A percentile compares a stretch with the other conserved stretches of the same genome.
Evolutionary conservation across 2,329 filamentous ascomycete genomes (phyloP).

Genomic region (Botrytis byssoidea): DNA sequence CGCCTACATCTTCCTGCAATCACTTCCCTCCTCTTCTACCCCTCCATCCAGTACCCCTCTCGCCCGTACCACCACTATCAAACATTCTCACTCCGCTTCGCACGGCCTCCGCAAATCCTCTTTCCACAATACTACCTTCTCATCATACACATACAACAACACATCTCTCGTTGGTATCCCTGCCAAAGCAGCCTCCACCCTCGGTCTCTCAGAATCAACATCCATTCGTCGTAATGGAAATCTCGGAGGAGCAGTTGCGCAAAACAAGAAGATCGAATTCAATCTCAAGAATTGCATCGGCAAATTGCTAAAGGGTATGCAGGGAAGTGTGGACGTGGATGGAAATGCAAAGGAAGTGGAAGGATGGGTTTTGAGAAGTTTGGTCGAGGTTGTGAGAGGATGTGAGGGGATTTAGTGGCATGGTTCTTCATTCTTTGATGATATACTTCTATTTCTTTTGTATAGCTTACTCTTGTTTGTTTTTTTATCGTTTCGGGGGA

Average conservation of each 20-base stretch:
- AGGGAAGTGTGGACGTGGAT: constrained; percentile 15
- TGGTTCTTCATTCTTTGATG: not conserved
- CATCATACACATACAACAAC: constrained; percentile 5
- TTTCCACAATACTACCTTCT: not conserved
- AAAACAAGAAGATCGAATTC: constrained; percentile 14
- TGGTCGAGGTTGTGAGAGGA: constrained; percentile 26
- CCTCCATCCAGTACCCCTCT: not conserved
- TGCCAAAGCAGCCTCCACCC: constrained; percentile 24
- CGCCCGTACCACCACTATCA: constrained; percentile 9
- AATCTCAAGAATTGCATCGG: constrained; percentile 17
- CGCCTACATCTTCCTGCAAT: constrained; percentile 30
- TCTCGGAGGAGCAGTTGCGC: not conserved
- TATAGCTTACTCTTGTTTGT: not conserved
- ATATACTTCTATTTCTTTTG: not conserved
- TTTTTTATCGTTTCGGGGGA: not conserved
- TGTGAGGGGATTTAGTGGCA: constrained; percentile 17
- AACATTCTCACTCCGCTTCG: constrained; percentile 18
- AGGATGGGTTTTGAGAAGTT: constrained; percentile 21
- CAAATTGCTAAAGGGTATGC: constrained; percentile 19
- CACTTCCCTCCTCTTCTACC: constrained; percentile 11
- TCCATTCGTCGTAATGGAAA: not conserved
- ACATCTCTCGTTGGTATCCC: constrained; percentile 21
- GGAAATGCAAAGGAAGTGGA: constrained; percentile 11
- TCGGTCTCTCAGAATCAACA: constrained; percentile 19
- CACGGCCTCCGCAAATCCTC: not conserved